Conservation (phyloP, 2,329 filamentous ascomycete genomes). For the Fusarium penzigii region DNA sequence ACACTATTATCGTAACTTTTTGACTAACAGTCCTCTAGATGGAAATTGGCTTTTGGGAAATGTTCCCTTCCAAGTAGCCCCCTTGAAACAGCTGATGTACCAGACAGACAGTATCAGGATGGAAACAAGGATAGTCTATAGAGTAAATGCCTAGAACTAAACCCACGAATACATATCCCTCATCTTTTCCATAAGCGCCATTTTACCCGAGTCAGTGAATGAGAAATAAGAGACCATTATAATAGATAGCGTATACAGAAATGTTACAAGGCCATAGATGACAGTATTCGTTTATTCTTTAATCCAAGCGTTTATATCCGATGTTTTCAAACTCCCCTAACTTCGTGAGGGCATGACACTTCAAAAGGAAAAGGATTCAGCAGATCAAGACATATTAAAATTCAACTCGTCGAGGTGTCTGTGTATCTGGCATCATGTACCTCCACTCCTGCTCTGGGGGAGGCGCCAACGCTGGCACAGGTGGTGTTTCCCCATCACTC, state of each 20-base stretch:
- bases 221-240: not conserved
- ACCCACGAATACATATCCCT: no score
- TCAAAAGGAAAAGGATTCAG: not conserved
- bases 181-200: no score
- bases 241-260: not conserved
- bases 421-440: slow-evolving; percentile 53
- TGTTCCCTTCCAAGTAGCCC: slow-evolving; percentile 44
- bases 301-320: not conserved
- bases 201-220: not conserved
- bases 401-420: slow-evolving; percentile 47
- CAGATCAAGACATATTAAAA: slow-evolving; percentile 9
- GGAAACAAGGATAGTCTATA: no score
- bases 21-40: slow-evolving; percentile 37
- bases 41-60: slow-evolving; percentile 58
- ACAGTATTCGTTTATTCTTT: not conserved
- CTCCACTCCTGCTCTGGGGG: slow-evolving; percentile 48
- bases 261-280: not conserved
- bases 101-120: not conserved
- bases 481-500: slow-evolving; percentile 36
- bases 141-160: no score
- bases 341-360: no score
- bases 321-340: not conserved
- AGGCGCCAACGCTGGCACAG: slow-evolving; percentile 41
- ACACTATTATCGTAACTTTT: not conserved
- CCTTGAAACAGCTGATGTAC: not conserved